Percentiles rank a stretch among this genome's conserved stretches.
These are phyloP conservation scores for Calycina marina DNA, from an alignment of 2,329 filamentous ascomycete genomes.

Conservation along the genomic window DNA sequence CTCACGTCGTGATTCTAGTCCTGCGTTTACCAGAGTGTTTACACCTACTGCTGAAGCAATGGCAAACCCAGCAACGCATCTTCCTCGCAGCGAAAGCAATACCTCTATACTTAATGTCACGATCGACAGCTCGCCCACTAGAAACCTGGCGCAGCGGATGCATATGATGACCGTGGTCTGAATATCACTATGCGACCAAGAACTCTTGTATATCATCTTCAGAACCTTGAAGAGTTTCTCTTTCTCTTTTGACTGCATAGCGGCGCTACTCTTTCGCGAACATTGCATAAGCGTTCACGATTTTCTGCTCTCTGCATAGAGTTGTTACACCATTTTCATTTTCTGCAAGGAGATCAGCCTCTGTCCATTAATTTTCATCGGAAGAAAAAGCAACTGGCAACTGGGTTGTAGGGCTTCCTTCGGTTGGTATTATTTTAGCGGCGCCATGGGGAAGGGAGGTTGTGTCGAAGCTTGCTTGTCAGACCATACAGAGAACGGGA, in stretches of 20 bases:
- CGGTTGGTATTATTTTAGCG: too few relatives aligned
- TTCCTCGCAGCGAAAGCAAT: slow-evolving; percentile 37
- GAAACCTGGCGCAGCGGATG: slow-evolving; percentile 36
- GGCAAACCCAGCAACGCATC: slow-evolving; percentile 36
- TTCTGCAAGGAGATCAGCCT: background rate
- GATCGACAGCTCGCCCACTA: slow-evolving; percentile 36
- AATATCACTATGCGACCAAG: slow-evolving; percentile 4
- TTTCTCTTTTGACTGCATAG: slow-evolving; percentile 25
- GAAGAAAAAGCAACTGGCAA: slow-evolving; percentile 2
- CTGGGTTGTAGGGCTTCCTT: too few relatives aligned
- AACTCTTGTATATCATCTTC: slow-evolving; percentile 17
- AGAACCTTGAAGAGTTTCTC: slow-evolving; percentile 4
- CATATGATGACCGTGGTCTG: slow-evolving; percentile 49
- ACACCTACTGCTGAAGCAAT: slow-evolving; percentile 34
- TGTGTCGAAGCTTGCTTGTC: too few relatives aligned
- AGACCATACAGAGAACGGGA: too few relatives aligned
- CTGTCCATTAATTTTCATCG: background rate
- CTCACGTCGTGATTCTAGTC: slow-evolving; percentile 40
- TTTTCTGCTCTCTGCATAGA: slow-evolving; percentile 12
- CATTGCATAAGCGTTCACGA: slow-evolving; percentile 11
- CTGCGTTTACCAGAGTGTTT: slow-evolving; percentile 54
- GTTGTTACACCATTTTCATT: slow-evolving; percentile 4
- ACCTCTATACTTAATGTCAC: slow-evolving; percentile 37
- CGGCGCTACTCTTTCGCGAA: slow-evolving; percentile 20
- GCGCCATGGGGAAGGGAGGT: too few relatives aligned